phyloP scores from a whole-genome alignment of 2,329 filamentous ascomycete species.

The Sordariomycetes sp. region DNA sequence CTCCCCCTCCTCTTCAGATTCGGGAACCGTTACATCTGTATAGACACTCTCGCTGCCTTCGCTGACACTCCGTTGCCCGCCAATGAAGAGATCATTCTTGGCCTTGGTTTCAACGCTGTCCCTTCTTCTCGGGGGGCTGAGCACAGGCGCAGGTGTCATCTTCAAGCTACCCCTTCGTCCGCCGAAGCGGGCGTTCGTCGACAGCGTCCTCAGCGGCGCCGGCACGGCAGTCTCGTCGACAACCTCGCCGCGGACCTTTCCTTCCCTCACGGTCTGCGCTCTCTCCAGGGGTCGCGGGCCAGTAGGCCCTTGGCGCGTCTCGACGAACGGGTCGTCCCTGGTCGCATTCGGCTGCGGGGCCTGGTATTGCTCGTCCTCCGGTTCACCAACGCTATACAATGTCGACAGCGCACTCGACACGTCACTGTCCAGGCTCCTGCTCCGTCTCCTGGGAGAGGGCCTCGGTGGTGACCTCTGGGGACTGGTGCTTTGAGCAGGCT shows the following conservation, averaged over 20 bases:
- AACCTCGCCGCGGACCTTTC: not conserved
- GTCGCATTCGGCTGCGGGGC: not conserved
- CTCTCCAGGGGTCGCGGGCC: slow-evolving; percentile 3
- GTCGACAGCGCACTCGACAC: slow-evolving; percentile 46
- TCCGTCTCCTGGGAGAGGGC: slow-evolving; percentile 9
- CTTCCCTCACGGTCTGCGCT: slow-evolving; percentile 5
- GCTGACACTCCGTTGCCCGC: not conserved
- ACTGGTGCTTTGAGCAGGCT: slow-evolving; percentile 2
- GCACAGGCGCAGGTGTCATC: not conserved
- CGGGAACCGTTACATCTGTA: slow-evolving; percentile 7
- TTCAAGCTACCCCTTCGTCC: not conserved
- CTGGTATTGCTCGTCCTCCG: slow-evolving; percentile 20
- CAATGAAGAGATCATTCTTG: slow-evolving; percentile 7
- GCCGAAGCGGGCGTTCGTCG: slow-evolving; percentile 1
- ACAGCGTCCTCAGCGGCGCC: slow-evolving; percentile 5
- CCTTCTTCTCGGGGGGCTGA: slow-evolving; percentile 1
- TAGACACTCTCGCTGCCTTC: slow-evolving; percentile 13
- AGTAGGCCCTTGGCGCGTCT: slow-evolving; percentile 3
- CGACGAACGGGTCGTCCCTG: slow-evolving; percentile 21
- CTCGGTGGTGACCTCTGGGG: too few relatives aligned
- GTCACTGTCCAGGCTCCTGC: slow-evolving; percentile 30
- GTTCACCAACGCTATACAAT: slow-evolving; percentile 44
- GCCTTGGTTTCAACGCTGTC: too few relatives aligned
- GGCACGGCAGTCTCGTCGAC: slow-evolving; percentile 4
- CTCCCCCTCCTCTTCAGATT: slow-evolving; percentile 2